A percentile compares a stretch with the other conserved stretches of the same genome.
Conservation (phyloP, 257 asterid genomes). For the Catharanthus roseus region DNA sequence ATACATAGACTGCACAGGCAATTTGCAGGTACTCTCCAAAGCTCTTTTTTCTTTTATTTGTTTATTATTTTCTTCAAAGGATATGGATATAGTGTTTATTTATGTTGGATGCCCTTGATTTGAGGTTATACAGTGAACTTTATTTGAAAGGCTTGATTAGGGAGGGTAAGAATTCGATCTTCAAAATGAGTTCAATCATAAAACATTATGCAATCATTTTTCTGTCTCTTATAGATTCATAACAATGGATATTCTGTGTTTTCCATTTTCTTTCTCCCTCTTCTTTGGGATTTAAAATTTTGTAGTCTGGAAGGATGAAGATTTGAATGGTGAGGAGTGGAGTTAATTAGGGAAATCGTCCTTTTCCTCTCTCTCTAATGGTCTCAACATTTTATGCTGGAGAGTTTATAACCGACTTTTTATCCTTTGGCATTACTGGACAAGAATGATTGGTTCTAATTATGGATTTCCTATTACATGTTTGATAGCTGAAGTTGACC, state of each 20-base stretch:
- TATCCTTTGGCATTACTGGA: background rate
- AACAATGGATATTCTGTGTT: background rate
- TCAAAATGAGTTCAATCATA: background rate
- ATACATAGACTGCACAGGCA: conserved; percentile 85
- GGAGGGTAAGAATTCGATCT: background rate
- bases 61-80: conserved; percentile 8
- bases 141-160: background rate
- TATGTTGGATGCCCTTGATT: background rate
- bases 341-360: no score
- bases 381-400: background rate
- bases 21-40: conserved; percentile 62
- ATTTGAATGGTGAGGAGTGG: no score
- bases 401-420: background rate
- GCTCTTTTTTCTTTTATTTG: background rate
- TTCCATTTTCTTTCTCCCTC: background rate
- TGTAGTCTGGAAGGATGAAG: background rate
- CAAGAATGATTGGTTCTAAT: background rate
- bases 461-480: background rate
- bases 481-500: conserved; percentile 2
- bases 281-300: background rate
- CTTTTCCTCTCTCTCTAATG: no score
- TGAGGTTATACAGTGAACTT: background rate
- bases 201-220: background rate
- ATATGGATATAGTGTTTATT: background rate
- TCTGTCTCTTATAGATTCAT: background rate